Percentiles rank a stretch among this genome's conserved stretches.
phyloP scores from a whole-genome alignment of 371 early-diverging fungal genomes.

The Rhizomucor miehei region DNA sequence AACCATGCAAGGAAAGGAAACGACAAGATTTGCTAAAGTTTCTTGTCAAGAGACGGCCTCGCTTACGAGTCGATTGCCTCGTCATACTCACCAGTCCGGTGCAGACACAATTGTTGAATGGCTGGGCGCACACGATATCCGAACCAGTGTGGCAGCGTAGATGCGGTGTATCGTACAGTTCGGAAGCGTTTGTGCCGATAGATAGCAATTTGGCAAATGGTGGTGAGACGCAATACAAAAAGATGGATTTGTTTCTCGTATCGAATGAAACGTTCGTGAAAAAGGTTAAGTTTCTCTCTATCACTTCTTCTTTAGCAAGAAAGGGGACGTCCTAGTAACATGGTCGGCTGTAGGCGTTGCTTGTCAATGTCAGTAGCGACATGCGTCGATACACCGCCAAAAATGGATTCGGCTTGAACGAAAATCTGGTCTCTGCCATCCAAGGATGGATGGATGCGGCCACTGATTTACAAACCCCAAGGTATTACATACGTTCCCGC shows the following conservation, averaged over 20 bases:
- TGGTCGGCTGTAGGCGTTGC: constrained; percentile 5
- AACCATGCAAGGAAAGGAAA: constrained; percentile 4
- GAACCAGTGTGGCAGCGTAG: constrained; percentile 7
- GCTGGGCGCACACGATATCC: constrained; percentile 5
- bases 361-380: constrained; percentile 5
- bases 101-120: constrained; percentile 7
- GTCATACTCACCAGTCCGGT: constrained; percentile 6
- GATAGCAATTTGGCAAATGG: constrained; percentile 1
- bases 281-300: too few relatives aligned
- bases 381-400: neutral
- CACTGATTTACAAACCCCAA: too few relatives aligned
- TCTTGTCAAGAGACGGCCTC: constrained; percentile 8
- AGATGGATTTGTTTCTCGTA: constrained; percentile 11
- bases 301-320: too few relatives aligned
- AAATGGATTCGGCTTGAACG: constrained; percentile 6
- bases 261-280: constrained; percentile 7
- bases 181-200: constrained; percentile 3
- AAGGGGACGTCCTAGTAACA: too few relatives aligned
- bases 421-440: constrained; percentile 3
- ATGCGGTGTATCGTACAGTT: constrained; percentile 2
- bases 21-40: constrained; percentile 11
- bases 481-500: too few relatives aligned
- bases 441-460: constrained; percentile 8
- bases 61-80: constrained; percentile 2
- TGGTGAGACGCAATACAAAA: neutral